Evolutionary conservation across 2,329 filamentous ascomycete genomes (phyloP).

Genomic region (Knoxdaviesia proteae): DNA sequence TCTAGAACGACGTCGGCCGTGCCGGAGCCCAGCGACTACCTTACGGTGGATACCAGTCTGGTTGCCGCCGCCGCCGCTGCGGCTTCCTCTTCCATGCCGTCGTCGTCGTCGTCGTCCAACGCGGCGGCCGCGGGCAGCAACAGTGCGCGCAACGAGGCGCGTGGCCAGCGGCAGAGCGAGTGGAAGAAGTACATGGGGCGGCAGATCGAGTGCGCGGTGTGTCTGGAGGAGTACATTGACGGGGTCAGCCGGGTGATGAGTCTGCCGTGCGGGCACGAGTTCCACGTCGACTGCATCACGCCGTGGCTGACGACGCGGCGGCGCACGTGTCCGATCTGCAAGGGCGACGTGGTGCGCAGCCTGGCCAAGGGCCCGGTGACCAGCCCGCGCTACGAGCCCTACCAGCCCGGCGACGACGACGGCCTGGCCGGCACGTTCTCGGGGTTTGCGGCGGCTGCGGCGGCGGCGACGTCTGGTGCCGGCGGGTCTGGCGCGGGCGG

Average conservation of each 20-base stretch:
- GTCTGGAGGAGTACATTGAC: slow-evolving; percentile 87
- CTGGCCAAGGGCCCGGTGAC: slow-evolving; percentile 33
- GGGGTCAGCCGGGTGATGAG: slow-evolving; percentile 93
- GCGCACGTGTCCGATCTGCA: slow-evolving; percentile 96
- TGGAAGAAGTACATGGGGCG: slow-evolving; percentile 48
- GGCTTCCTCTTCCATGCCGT: background rate
- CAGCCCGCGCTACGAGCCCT: slow-evolving; percentile 30
- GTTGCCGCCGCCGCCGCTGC: slow-evolving; percentile 14
- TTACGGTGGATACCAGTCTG: slow-evolving; percentile 7
- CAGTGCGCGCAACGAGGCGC: slow-evolving; percentile 10
- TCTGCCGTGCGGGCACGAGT: slow-evolving; percentile 90
- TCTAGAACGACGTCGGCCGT: slow-evolving; percentile 44
- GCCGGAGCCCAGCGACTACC: slow-evolving; percentile 22
- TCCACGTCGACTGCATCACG: slow-evolving; percentile 95
- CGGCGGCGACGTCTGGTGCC: no score
- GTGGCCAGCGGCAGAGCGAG: slow-evolving; percentile 15
- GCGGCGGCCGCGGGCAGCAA: slow-evolving; percentile 10
- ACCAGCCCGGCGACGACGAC: slow-evolving; percentile 30
- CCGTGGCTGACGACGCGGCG: slow-evolving; percentile 91
- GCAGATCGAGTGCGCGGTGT: slow-evolving; percentile 83
- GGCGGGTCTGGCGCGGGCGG: no score
- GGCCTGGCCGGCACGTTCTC: slow-evolving; percentile 5
- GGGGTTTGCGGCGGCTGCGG: no score
- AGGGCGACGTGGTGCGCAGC: slow-evolving; percentile 75
- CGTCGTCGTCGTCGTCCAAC: no score